Base-by-base conservation (phyloP, 2,329 filamentous ascomycete species). In the Aspergillus awamori region DNA sequence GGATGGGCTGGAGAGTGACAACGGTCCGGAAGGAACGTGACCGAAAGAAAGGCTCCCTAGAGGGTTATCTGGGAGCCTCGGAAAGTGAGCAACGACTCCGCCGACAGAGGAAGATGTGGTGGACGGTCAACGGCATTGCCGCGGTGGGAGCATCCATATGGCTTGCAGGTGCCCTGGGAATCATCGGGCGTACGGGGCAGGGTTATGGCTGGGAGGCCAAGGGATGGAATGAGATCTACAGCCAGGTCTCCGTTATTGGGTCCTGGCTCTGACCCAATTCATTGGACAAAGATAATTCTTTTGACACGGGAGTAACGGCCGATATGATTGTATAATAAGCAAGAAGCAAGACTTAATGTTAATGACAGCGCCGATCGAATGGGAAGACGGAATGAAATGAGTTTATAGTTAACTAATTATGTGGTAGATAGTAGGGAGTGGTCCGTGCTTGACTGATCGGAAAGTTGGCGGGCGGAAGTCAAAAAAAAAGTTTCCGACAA, bases 181-280 rank as follows among this genome's bases (percentile, higher is more conserved):
- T 97, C 15, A 87, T 97, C 8, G 92, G 89, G 2, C 83, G 85
- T 63, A 90, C 85, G 1, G 93, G 92, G 0, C 76, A 81, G 63
- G 87, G 86, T 1, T 80, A 84, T 4, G 92, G 92, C 0, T 97
- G 93, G 92, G 83, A 96, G 58, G 92, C 87, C 2, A 89, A 83
- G 67, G 83, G 90, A 53, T 97, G 94, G 76, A 90, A 97, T 79
- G 84, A 87, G 53, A 80, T 97, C 65, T 93, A 88, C 73, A 80
- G 76, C 63, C 82, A 80, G 56, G 80, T 89, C 45, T 87, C 87
- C 1, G 67, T 88, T 11, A 71, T 89, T 57, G 82, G 83, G 1
- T 71, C 75, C 57, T 87, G 82, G 79, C 71, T 82, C 66, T 83
- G 69, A 58, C 22, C n/a, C 33, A 15, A 36, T 36, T 36, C 10